Evolutionary conservation across 805 yeast species (phyloP).

Genomic region (Phaffomyces antillensis): DNA sequence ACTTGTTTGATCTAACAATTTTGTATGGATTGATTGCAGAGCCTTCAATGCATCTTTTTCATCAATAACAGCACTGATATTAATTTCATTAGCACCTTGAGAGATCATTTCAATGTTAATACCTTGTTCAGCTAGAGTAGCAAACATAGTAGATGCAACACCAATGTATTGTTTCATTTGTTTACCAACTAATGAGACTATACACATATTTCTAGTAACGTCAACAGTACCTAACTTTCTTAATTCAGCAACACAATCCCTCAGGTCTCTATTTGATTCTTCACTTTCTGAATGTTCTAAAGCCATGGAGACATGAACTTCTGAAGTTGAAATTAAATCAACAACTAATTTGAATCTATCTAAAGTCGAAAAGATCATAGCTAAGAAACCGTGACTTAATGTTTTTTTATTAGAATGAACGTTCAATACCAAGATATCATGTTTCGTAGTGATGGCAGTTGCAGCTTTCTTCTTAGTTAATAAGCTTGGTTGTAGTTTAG

Average conservation of each 20-base stretch:
- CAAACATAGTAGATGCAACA: conserved; percentile 95
- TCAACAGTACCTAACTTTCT: conserved; percentile 83
- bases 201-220: conserved; percentile 79
- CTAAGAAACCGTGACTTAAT: conserved; percentile 90
- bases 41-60: conserved; percentile 81
- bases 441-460: conserved; percentile 95
- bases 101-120: conserved; percentile 97
- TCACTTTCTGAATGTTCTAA: conserved; percentile 68
- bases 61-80: conserved; percentile 90
- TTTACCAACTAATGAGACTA: conserved; percentile 90
- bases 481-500: conserved; percentile 31
- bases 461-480: conserved; percentile 57
- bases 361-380: conserved; percentile 78
- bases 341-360: conserved; percentile 84
- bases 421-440: conserved; percentile 84
- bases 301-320: conserved; percentile 98
- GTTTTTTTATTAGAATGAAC: conserved; percentile 92
- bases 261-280: conserved; percentile 44
- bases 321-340: conserved; percentile 93
- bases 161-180: conserved; percentile 97
- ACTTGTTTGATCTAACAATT: conserved; percentile 46
- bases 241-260: conserved; percentile 71
- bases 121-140: conserved; percentile 83
- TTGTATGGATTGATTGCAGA: conserved; percentile 75
- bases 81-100: conserved; percentile 97